A percentile compares a stretch with the other conserved stretches of the same genome.
phyloP scores from a whole-genome alignment of 495 filamentous ascomycete genomes.

The Diplogelasinospora grovesii region DNA sequence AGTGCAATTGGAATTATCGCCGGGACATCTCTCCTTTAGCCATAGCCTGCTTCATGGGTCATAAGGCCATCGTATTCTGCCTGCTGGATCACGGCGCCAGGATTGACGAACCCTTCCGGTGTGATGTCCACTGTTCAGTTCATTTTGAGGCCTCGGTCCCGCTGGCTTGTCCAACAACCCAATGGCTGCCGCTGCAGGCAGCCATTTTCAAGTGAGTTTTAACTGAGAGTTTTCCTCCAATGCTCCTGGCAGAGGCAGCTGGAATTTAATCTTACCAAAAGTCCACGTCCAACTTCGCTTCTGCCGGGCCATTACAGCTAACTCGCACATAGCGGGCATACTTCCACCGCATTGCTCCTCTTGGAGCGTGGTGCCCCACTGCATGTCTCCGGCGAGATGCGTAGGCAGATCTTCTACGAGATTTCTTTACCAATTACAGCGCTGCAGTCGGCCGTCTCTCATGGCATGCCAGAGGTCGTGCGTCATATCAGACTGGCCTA shows the following conservation, averaged over 20 bases:
- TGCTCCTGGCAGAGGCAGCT: too few species aligned
- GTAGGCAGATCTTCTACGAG: neutral
- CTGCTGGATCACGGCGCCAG: conserved; percentile 9
- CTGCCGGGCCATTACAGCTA: too few species aligned
- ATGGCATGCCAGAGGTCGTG: conserved; percentile 4
- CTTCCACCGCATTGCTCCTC: conserved; percentile 3
- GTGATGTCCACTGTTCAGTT: conserved; percentile 1
- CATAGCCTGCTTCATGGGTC: conserved; percentile 4
- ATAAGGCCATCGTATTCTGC: conserved; percentile 5
- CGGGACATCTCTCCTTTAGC: conserved; percentile 1
- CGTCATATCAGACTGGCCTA: conserved; percentile 5
- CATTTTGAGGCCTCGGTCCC: neutral
- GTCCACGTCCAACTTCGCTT: too few species aligned
- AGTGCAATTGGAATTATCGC: neutral
- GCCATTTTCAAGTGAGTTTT: conserved; percentile 5
- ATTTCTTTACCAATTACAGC: too few species aligned
- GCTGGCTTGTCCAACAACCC: conserved; percentile 1
- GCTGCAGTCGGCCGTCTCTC: conserved; percentile 4
- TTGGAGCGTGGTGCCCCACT: conserved; percentile 7
- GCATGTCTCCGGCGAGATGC: neutral
- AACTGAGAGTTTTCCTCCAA: too few species aligned
- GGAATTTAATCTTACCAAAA: too few species aligned
- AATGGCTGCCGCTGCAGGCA: conserved; percentile 7
- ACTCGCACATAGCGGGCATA: conserved; percentile 2
- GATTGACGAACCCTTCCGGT: neutral